Conservation (phyloP, 2,329 filamentous ascomycete genomes). For the Sphaceloma murrayae region DNA sequence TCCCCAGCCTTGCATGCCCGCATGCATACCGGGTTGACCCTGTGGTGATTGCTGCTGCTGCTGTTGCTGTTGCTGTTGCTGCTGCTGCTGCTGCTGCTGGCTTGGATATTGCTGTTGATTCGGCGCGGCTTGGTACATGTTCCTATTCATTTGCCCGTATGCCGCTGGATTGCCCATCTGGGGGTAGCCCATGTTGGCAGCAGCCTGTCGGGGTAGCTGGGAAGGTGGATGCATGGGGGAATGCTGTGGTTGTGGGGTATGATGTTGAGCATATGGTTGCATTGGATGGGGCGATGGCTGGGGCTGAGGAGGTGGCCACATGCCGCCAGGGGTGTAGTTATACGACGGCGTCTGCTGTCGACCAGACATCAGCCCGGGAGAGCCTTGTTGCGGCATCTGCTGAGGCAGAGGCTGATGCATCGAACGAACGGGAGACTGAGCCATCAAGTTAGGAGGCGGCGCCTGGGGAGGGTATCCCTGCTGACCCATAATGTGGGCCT, state of each 20-base stretch:
- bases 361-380: constrained; percentile 43
- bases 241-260: constrained; percentile 38
- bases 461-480: constrained; percentile 11
- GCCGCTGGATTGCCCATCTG: constrained; percentile 35
- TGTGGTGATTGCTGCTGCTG: constrained; percentile 36
- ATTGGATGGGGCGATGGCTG: constrained; percentile 35
- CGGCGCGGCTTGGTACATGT: constrained; percentile 41
- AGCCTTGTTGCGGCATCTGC: constrained; percentile 52
- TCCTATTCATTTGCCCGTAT: constrained; percentile 40
- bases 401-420: constrained; percentile 51
- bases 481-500: constrained; percentile 10
- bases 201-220: constrained; percentile 38
- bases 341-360: constrained; percentile 38
- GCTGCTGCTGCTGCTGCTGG: constrained; percentile 34
- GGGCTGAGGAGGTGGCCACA: constrained; percentile 41
- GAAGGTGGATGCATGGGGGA: constrained; percentile 42
- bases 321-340: constrained; percentile 37
- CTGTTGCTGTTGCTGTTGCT: constrained; percentile 30
- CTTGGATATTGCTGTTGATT: constrained; percentile 34
- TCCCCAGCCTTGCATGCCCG: constrained; percentile 45
- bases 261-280: constrained; percentile 33
- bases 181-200: constrained; percentile 36
- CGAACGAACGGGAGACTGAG: constrained; percentile 61
- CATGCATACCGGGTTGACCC: constrained; percentile 36
- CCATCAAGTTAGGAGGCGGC: constrained; percentile 15